Conservation (phyloP, 2,329 filamentous ascomycete genomes). For the Aspergillus quadricinctus region DNA sequence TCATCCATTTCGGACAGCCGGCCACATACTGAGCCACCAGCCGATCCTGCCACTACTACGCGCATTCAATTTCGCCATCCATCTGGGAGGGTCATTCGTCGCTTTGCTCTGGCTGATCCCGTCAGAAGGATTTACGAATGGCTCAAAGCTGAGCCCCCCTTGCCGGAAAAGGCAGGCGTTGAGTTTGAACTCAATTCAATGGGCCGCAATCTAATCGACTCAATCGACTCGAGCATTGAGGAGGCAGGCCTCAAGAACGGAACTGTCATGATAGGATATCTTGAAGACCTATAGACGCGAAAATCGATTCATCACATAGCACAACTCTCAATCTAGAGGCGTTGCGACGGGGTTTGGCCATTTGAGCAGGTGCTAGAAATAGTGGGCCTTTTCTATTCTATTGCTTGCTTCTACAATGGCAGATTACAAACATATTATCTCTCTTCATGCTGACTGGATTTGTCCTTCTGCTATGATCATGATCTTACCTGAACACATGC, state of each 20-base stretch:
- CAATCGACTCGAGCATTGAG: slow-evolving; percentile 68
- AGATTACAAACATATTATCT: background rate
- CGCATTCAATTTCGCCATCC: slow-evolving; percentile 91
- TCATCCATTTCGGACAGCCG: slow-evolving; percentile 65
- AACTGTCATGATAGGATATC: slow-evolving; percentile 91
- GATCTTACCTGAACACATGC: background rate
- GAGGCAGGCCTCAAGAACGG: slow-evolving; percentile 85
- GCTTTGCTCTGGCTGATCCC: slow-evolving; percentile 72
- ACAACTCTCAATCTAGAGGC: background rate
- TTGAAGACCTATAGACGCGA: slow-evolving; percentile 49
- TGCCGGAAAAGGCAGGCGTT: slow-evolving; percentile 72
- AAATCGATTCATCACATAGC: background rate
- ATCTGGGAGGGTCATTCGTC: slow-evolving; percentile 75
- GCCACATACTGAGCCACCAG: slow-evolving; percentile 73
- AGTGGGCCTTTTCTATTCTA: background rate
- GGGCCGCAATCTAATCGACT: slow-evolving; percentile 78
- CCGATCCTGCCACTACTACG: slow-evolving; percentile 67
- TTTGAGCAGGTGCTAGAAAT: background rate
- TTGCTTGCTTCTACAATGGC: background rate
- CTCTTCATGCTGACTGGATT: background rate
- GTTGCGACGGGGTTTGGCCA: background rate
- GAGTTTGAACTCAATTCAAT: slow-evolving; percentile 86
- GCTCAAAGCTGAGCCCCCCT: slow-evolving; percentile 76
- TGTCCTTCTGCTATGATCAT: background rate
- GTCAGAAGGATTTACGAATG: slow-evolving; percentile 90